phyloP scores from a whole-genome alignment of 257 asterid genomes.

The Gynochthodes officinalis region DNA sequence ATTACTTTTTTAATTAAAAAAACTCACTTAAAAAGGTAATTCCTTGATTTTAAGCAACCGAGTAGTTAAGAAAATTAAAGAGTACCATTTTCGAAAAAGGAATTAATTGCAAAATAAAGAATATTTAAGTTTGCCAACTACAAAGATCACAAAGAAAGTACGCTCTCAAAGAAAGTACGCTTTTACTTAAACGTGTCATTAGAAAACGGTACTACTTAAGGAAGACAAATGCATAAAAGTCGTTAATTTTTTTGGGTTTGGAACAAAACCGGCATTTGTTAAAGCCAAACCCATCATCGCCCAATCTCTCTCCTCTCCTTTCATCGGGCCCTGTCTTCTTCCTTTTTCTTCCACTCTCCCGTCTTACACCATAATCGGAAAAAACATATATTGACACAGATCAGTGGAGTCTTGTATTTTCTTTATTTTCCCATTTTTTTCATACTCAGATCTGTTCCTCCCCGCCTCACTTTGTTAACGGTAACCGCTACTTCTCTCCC shows the following conservation, averaged over 20 bases:
- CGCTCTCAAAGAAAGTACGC: neutral
- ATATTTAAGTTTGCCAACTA: no score
- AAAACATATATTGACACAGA: neutral
- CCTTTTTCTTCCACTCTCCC: neutral
- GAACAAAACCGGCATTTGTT: neutral
- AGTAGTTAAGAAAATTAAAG: no score
- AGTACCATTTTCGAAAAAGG: no score
- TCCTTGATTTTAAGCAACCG: no score
- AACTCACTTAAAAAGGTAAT: no score
- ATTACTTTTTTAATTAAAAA: no score
- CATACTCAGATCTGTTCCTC: slow-evolving; percentile 1
- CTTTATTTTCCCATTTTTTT: neutral
- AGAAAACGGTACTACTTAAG: neutral
- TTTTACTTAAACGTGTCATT: slow-evolving; percentile 3
- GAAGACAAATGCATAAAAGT: neutral
- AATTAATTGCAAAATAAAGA: no score
- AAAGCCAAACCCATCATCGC: neutral
- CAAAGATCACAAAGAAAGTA: no score
- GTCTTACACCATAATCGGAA: slow-evolving; percentile 1
- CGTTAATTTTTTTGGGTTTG: no score
- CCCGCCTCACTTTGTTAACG: neutral
- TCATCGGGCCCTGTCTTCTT: neutral
- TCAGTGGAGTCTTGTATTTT: neutral
- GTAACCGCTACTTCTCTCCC: slow-evolving; percentile 1
- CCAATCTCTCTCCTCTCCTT: neutral